phyloP scores from a whole-genome alignment of 345 rosid genomes.

The Raphanus raphanistrum region DNA sequence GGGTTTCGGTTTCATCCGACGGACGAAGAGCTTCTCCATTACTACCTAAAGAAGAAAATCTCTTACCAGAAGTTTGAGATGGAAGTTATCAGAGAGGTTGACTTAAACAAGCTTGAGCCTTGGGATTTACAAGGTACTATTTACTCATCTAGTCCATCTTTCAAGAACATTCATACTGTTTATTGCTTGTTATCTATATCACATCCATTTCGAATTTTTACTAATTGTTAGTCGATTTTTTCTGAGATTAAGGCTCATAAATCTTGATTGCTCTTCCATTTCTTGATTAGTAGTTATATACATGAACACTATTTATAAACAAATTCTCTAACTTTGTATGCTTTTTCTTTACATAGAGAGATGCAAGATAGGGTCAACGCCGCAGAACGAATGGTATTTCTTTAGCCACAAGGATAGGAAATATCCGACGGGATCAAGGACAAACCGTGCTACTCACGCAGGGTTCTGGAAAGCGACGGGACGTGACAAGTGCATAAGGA shows the following conservation, averaged over 20 bases:
- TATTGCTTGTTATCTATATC: neutral
- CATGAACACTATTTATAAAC: neutral
- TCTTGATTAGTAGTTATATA: neutral
- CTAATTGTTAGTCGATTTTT: no score
- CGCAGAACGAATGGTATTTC: slow-evolving; percentile 95
- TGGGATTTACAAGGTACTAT: slow-evolving; percentile 91
- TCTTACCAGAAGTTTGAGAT: slow-evolving; percentile 91
- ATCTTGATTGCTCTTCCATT: neutral
- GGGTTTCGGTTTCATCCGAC: slow-evolving; percentile 97
- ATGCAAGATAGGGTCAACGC: slow-evolving; percentile 85
- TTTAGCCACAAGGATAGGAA: slow-evolving; percentile 96
- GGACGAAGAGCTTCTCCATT: slow-evolving; percentile 91
- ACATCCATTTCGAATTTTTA: neutral
- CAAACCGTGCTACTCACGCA: slow-evolving; percentile 90
- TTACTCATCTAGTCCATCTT: neutral
- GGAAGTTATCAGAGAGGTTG: slow-evolving; percentile 95
- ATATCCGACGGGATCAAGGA: slow-evolving; percentile 93
- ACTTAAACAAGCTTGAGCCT: slow-evolving; percentile 96
- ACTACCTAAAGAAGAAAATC: slow-evolving; percentile 87
- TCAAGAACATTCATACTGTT: slow-evolving; percentile 10
- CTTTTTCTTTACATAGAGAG: slow-evolving; percentile 46
- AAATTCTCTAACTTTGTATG: neutral
- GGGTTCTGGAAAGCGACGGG: slow-evolving; percentile 99
- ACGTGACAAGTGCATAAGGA: slow-evolving; percentile 85
- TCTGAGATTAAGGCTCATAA: neutral